Evolutionary conservation across 305 asterid species (phyloP).

Genomic region (Fraxinus floribunda): DNA sequence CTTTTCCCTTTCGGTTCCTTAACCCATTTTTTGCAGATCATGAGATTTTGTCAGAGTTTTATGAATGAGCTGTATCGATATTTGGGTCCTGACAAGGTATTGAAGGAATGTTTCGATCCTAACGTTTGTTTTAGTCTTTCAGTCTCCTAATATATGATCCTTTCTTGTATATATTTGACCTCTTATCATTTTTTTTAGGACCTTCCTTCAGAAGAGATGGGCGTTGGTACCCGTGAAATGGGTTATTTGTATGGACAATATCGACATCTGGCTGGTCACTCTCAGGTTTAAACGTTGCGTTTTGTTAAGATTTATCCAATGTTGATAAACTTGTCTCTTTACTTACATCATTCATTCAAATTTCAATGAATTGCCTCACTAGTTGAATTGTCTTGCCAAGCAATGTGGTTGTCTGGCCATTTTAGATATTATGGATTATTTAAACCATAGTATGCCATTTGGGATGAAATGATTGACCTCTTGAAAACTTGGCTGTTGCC

Average conservation of each 20-base stretch:
- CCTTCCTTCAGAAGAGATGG: slow-evolving; percentile 98
- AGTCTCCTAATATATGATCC: slow-evolving; percentile 19
- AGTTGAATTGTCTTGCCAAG: background rate
- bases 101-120: slow-evolving; percentile 20
- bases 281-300: slow-evolving; percentile 64
- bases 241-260: slow-evolving; percentile 94
- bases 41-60: slow-evolving; percentile 98
- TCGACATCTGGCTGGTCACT: slow-evolving; percentile 86
- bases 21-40: slow-evolving; percentile 48
- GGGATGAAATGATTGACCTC: slow-evolving; percentile 11
- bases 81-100: slow-evolving; percentile 95
- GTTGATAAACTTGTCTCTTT: background rate
- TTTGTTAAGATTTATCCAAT: slow-evolving; percentile 10
- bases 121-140: slow-evolving; percentile 7
- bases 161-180: slow-evolving; percentile 9
- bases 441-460: background rate
- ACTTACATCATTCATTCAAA: background rate
- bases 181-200: slow-evolving; percentile 52
- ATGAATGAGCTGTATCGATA: slow-evolving; percentile 94
- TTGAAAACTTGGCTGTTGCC: background rate
- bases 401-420: background rate
- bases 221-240: slow-evolving; percentile 97
- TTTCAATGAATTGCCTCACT: background rate
- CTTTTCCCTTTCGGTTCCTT: slow-evolving; percentile 20
- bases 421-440: background rate